phyloP scores from a whole-genome alignment of 257 asterid species.

The Gardenia jasminoides region DNA sequence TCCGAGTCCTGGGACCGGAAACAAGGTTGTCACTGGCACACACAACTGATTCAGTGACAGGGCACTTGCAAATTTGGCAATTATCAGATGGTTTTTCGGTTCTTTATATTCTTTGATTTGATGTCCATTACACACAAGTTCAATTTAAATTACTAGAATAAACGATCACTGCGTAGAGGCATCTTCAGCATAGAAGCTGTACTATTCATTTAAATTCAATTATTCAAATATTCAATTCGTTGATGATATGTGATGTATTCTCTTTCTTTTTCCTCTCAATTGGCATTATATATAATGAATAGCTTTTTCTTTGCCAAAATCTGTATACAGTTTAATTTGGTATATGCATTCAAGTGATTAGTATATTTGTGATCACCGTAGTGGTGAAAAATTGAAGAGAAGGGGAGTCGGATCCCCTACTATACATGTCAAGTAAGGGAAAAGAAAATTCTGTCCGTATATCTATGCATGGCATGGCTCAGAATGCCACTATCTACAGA shows the following conservation, averaged over 20 bases:
- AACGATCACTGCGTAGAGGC: background rate
- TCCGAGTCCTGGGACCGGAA: constrained; percentile 19
- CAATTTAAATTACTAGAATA: background rate
- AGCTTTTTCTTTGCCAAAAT: background rate
- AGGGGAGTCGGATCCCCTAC: too few relatives aligned
- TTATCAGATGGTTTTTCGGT: background rate
- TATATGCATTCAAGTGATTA: background rate
- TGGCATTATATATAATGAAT: background rate
- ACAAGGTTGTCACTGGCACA: background rate
- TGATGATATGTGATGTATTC: background rate
- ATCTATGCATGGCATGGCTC: too few relatives aligned
- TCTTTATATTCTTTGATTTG: background rate
- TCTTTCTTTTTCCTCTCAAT: background rate
- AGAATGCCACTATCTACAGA: too few relatives aligned
- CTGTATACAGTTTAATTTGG: too few relatives aligned
- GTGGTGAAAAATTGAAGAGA: too few relatives aligned
- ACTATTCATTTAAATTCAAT: background rate
- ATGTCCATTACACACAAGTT: too few relatives aligned
- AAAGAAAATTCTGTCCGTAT: too few relatives aligned
- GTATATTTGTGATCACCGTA: too few relatives aligned
- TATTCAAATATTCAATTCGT: background rate
- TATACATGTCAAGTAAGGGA: too few relatives aligned
- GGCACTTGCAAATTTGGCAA: background rate
- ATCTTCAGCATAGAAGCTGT: background rate
- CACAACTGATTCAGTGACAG: background rate